These are phyloP conservation scores for Toxoplasma gondii DNA, from an alignment of 169 alveolate species.

Conservation along the genomic window DNA sequence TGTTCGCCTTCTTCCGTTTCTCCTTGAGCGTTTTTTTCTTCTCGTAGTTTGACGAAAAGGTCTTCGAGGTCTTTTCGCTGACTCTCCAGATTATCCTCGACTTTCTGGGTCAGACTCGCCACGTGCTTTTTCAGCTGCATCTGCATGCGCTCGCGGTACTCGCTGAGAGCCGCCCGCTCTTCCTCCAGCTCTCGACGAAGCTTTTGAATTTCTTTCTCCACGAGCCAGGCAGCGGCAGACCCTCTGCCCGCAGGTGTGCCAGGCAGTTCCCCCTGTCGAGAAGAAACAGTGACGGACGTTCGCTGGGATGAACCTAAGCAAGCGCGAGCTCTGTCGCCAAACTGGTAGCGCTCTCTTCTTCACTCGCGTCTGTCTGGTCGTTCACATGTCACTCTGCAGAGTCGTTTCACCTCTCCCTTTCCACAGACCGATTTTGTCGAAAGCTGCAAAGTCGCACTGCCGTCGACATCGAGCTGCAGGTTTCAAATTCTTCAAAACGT, in stretches of 20 bases:
- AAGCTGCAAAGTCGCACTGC: too few species aligned
- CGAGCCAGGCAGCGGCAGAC: background rate
- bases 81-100: background rate
- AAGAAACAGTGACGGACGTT: background rate
- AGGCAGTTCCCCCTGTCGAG: background rate
- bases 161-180: conserved; percentile 2
- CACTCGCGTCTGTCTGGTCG: too few species aligned
- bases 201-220: background rate
- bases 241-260: background rate
- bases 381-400: too few species aligned
- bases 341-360: too few species aligned
- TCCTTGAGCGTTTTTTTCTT: background rate
- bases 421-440: too few species aligned
- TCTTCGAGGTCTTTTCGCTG: background rate
- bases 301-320: background rate
- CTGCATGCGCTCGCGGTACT: conserved; percentile 36
- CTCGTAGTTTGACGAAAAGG: background rate
- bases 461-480: too few species aligned
- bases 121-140: conserved; percentile 8
- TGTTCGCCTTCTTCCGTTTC: background rate
- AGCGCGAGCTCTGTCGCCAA: background rate
- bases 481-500: too few species aligned
- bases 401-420: too few species aligned
- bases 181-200: conserved; percentile 14
- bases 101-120: background rate